phyloP scores from a whole-genome alignment of 352 stramenopile species.

The Phytophthora litchii region DNA sequence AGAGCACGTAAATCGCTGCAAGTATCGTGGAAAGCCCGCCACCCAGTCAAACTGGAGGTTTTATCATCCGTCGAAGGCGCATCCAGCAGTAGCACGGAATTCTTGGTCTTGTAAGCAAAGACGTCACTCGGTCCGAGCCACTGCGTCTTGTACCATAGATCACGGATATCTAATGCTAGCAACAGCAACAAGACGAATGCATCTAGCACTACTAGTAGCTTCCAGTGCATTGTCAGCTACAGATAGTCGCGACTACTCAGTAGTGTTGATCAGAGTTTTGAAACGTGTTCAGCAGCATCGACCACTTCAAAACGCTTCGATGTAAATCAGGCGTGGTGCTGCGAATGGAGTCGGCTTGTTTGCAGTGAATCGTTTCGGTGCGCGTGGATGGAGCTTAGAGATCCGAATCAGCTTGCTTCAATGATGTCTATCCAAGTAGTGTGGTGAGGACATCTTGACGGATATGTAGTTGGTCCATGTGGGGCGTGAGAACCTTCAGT shows the following conservation, averaged over 20 bases:
- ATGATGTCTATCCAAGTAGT: no score
- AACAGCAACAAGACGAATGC: constrained; percentile 40
- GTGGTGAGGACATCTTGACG: no score
- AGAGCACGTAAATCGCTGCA: constrained; percentile 37
- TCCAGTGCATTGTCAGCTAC: constrained; percentile 27
- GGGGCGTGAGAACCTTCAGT: no score
- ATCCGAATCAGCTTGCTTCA: background rate
- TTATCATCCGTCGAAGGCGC: background rate
- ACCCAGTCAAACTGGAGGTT: constrained; percentile 32
- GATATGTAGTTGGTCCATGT: no score
- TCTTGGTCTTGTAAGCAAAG: constrained; percentile 44
- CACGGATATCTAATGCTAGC: constrained; percentile 43
- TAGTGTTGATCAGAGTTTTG: background rate
- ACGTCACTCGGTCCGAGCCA: constrained; percentile 57
- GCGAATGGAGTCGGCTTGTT: constrained; percentile 2
- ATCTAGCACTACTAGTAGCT: constrained; percentile 34
- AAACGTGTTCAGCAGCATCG: no score
- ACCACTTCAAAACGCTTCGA: no score
- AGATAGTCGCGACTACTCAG: constrained; percentile 12
- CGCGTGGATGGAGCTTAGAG: constrained; percentile 7
- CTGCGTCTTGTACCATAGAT: constrained; percentile 60
- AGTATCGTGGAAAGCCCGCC: constrained; percentile 44
- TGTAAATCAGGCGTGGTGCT: no score
- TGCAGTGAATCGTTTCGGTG: constrained; percentile 25
- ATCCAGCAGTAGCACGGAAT: constrained; percentile 22